Evolutionary conservation across 805 yeast species (phyloP), one percentile per base, ranked within the genome.

Genomic region (Suhomyces faveliae): DNA sequence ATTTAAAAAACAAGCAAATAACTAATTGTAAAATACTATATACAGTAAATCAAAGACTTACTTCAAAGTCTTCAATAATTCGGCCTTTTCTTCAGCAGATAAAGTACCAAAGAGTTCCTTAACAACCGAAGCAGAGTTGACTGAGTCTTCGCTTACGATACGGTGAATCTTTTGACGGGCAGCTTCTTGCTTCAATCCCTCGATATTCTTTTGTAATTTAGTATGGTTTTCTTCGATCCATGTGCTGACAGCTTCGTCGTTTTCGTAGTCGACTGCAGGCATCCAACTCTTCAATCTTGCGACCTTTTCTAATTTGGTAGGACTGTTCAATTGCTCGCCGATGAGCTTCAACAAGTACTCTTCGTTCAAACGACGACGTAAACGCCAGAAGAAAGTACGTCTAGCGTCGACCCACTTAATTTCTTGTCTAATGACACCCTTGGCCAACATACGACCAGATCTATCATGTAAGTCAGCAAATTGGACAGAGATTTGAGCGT

Each of bases 391-490:
- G 84, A 94, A 94, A 83, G 79, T 88, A 63, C 98, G 84, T 78
- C 99, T 89, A 24, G 97, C 81, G 43, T 90, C 78, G 40, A 70
- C 68, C 97, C 97, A 91, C 61, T 86, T 83, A 46, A 94, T 72
- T 59, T 89, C 94, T 65, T 87, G 85, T 58, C 86, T 80, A 60
- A 94, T 89, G 50, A 85, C 87, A 50, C 92, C 96, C 80, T 94
- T 95, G 47, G 96, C 95, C 71, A 87, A 70, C 98, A 94, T 94
- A 73, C 99, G 92, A 30, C 94, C 96, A 11, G 97, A 85, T 74
- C 97, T 84, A 68, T 94, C 99, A 65, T 94, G 99, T 65, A 94
- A 79, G 68, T 94, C 99, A 42, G 98, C 99, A 73, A 91, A 94
- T 73, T 94, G 98, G 46, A 92, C 87, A 41, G 96, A 85, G 48